Evolutionary conservation across 441 rosid species (phyloP).

Genomic region (Syzygium syzygioides): DNA sequence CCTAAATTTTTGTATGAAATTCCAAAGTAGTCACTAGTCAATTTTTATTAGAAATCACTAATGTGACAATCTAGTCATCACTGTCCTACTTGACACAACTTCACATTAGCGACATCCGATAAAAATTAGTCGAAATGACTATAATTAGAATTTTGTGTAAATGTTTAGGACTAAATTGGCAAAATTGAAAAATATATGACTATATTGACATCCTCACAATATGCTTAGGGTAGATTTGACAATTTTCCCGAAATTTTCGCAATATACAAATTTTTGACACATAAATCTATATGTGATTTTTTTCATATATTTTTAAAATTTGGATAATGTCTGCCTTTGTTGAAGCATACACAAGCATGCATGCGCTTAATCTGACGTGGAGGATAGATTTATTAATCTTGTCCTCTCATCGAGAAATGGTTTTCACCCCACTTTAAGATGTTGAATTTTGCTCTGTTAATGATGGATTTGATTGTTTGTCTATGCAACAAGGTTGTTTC

Average conservation of each 20-base stretch:
- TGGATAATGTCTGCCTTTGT: not conserved
- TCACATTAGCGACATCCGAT: fast-evolving
- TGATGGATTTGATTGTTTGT: not conserved
- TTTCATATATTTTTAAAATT: not conserved
- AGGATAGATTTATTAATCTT: not conserved
- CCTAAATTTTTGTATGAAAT: not conserved
- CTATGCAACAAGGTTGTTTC: not conserved
- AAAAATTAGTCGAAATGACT: fast-evolving
- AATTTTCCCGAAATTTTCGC: not conserved
- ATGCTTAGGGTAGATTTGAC: not conserved
- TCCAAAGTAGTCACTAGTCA: not conserved
- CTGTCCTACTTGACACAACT: not conserved
- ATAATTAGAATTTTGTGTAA: not conserved
- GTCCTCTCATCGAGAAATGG: not conserved
- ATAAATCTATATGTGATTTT: too few species aligned
- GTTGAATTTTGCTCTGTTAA: not conserved
- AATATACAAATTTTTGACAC: not conserved
- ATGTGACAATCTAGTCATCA: fast-evolving
- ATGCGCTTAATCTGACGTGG: not conserved
- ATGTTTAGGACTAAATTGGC: not conserved
- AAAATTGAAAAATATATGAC: fast-evolving
- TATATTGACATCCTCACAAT: not conserved
- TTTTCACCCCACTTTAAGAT: not conserved
- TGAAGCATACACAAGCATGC: not conserved
- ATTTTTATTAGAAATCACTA: not conserved